Evolutionary conservation across 139 green algal species (phyloP).

Genomic region (Picochlorum sp.): DNA sequence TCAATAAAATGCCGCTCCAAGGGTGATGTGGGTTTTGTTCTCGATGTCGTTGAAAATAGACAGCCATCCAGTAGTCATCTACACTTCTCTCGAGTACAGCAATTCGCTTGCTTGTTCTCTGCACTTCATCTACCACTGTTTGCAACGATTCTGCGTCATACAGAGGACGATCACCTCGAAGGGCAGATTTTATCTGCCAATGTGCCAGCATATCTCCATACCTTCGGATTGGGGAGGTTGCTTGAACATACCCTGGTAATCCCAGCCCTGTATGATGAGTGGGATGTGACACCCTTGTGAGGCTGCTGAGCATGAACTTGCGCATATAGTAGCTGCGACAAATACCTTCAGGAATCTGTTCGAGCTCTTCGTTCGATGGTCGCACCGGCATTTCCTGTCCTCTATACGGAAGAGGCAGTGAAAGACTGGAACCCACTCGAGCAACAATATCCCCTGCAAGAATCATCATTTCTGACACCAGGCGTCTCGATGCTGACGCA

Average conservation of each 20-base stretch:
- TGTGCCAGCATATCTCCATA: constrained; percentile 75
- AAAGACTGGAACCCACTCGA: neutral
- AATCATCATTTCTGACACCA: constrained; percentile 85
- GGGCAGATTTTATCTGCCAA: constrained; percentile 63
- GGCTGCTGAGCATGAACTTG: constrained; percentile 60
- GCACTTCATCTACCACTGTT: constrained; percentile 4
- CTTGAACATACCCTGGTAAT: constrained; percentile 67
- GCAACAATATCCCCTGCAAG: constrained; percentile 21
- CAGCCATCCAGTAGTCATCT: constrained; percentile 47
- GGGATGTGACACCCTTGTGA: constrained; percentile 17
- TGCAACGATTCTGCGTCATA: constrained; percentile 30
- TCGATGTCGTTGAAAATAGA: constrained; percentile 42
- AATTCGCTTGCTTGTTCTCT: constrained; percentile 4
- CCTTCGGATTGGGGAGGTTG: constrained; percentile 68
- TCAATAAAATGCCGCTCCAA: constrained; percentile 46
- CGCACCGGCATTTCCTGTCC: constrained; percentile 30
- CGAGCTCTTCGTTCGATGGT: constrained; percentile 30
- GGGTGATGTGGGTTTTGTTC: neutral
- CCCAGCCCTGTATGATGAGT: constrained; percentile 55
- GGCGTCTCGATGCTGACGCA: neutral
- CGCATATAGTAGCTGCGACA: constrained; percentile 45
- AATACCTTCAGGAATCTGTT: constrained; percentile 44
- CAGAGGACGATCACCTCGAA: constrained; percentile 31
- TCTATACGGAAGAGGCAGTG: constrained; percentile 69
- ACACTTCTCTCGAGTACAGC: constrained; percentile 38